Evolutionary conservation across 257 asterid genomes (phyloP).

Genomic region (Galeopsis tetrahit): DNA sequence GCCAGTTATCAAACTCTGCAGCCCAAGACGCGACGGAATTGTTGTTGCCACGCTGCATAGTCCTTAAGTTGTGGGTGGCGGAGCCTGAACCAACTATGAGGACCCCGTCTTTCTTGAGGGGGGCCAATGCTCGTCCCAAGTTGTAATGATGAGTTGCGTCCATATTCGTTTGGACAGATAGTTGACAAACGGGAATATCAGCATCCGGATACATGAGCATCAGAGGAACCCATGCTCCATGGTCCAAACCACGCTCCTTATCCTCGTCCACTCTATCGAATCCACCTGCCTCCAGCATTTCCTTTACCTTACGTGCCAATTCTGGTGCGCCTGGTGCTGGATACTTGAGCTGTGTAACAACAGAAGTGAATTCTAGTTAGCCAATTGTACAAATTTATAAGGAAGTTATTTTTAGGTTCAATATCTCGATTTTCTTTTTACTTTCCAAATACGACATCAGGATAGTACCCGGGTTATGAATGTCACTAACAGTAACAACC

Average conservation of each 20-base stretch:
- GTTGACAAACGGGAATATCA: conserved; percentile 83
- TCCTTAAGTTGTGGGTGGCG: conserved; percentile 71
- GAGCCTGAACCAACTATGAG: conserved; percentile 83
- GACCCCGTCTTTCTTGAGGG: conserved; percentile 76
- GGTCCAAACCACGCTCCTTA: conserved; percentile 75
- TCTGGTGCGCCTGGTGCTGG: conserved; percentile 85
- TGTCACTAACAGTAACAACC: background rate
- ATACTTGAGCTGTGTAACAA: conserved; percentile 61
- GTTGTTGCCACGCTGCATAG: conserved; percentile 33
- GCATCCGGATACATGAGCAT: conserved; percentile 90
- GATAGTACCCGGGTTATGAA: background rate
- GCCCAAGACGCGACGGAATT: conserved; percentile 66
- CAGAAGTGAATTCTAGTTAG: background rate
- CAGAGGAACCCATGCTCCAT: conserved; percentile 91
- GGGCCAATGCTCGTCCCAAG: conserved; percentile 69
- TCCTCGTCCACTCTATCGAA: conserved; percentile 58
- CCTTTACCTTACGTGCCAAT: conserved; percentile 64
- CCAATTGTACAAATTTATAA: background rate
- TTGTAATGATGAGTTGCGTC: conserved; percentile 75
- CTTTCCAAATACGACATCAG: background rate
- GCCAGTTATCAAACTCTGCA: conserved; percentile 69
- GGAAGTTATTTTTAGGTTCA: background rate
- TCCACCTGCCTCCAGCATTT: conserved; percentile 57
- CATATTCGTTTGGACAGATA: conserved; percentile 66
- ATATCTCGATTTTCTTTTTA: background rate